Percentiles rank a stretch among this genome's conserved stretches.
phyloP scores from a whole-genome alignment of 2,329 filamentous ascomycete genomes.

The Pseudogymnoascus pannorum region DNA sequence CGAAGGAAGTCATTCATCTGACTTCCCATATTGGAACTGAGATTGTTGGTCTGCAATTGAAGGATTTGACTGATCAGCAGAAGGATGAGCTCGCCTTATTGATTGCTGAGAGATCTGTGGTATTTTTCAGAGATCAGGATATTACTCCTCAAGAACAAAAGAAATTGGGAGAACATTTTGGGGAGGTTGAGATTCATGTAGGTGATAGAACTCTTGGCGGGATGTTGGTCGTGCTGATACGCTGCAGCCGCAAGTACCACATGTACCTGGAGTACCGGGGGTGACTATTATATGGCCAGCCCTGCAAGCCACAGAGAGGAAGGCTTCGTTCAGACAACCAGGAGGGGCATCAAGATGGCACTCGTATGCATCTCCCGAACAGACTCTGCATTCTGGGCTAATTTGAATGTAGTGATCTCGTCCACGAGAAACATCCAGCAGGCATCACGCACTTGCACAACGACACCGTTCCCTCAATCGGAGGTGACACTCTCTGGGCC shows the following conservation, averaged over 20 bases:
- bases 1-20: constrained; percentile 52
- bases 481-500: constrained; percentile 68
- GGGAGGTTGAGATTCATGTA: constrained; percentile 62
- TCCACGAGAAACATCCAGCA: constrained; percentile 63
- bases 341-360: constrained; percentile 65
- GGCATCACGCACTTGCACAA: constrained; percentile 66
- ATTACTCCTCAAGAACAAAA: constrained; percentile 56
- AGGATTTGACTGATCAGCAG: constrained; percentile 32
- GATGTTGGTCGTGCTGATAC: constrained; percentile 9
- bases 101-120: constrained; percentile 35
- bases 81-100: constrained; percentile 37
- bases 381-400: not conserved
- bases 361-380: constrained; percentile 28
- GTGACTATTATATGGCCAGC: constrained; percentile 65
- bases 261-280: constrained; percentile 59
- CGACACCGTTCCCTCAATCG: constrained; percentile 49
- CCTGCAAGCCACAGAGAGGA: constrained; percentile 52
- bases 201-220: constrained; percentile 22
- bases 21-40: constrained; percentile 36
- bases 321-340: constrained; percentile 56
- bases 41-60: constrained; percentile 35
- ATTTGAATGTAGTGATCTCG: constrained; percentile 42
- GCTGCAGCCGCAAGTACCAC: constrained; percentile 58
- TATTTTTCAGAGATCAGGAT: constrained; percentile 36
- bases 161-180: constrained; percentile 54